Percentiles rank a stretch among this genome's conserved stretches.
Evolutionary conservation across 768 basidiomycete species (phyloP).

Genomic region (Sarcodon aspratus): DNA sequence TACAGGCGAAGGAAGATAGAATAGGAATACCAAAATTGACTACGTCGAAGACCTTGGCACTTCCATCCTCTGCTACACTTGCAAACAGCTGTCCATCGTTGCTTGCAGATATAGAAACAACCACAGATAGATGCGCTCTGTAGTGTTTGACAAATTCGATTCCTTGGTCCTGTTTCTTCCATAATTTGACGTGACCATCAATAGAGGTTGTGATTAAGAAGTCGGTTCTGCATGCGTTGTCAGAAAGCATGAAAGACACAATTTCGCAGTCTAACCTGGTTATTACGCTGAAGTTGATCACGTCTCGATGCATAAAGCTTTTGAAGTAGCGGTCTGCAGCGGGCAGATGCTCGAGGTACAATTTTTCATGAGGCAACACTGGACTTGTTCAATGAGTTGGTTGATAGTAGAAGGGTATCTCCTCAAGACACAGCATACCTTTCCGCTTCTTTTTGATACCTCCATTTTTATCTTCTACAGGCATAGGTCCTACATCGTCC

Average conservation of each 20-base stretch:
- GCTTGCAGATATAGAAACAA: constrained; percentile 75
- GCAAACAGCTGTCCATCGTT: constrained; percentile 90
- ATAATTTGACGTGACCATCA: constrained; percentile 94
- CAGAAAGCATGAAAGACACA: background rate
- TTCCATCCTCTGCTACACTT: constrained; percentile 84
- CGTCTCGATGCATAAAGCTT: constrained; percentile 96
- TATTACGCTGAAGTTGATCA: constrained; percentile 78
- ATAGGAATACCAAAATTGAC: constrained; percentile 79
- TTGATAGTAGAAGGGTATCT: background rate
- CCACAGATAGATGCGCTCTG: constrained; percentile 76
- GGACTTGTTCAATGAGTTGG: background rate
- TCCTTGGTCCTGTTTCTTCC: constrained; percentile 95
- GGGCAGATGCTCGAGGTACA: constrained; percentile 90
- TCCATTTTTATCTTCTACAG: constrained; percentile 27
- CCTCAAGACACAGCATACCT: constrained; percentile 32
- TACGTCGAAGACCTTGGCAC: constrained; percentile 93
- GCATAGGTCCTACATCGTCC: constrained; percentile 85
- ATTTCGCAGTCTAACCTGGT: constrained; percentile 53
- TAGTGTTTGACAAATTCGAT: constrained; percentile 99
- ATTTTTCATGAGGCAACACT: constrained; percentile 90
- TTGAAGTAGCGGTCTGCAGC: constrained; percentile 90
- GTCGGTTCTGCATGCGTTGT: constrained; percentile 54
- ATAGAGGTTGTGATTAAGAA: constrained; percentile 91
- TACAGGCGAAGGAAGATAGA: background rate
- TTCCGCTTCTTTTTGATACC: constrained; percentile 70